Base-by-base conservation (phyloP, 2,329 filamentous ascomycete species). In the Arachnomyces sp. region DNA sequence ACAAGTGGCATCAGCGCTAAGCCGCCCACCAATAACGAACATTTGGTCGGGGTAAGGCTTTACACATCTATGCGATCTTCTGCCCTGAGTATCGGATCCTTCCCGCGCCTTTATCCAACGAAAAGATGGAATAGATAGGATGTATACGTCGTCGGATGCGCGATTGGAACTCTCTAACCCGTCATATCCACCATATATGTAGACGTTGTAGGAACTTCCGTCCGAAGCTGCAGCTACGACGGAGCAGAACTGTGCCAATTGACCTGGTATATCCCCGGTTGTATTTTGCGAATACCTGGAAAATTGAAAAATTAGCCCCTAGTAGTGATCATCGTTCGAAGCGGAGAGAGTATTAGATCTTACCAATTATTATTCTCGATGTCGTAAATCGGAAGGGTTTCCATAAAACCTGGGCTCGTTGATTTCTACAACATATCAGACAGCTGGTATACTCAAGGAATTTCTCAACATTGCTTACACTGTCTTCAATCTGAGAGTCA, bases 31-130 rank as follows among this genome's bases (percentile, higher is more conserved):
- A 15, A 66, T 39, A 12, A 64, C 57, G 28, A 66, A 49, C 62
- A 67, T 65, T 43, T 65, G 54, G 16, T 73, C 66, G 0, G 80
- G 79, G 53, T 76, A 63, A 1, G 56, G 46, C 38, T 54, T 57
- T 16, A 60, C 44, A 41, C 62, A 65, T 25, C 51, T 49, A 43
- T 65, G 56, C 2, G 51, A 50, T 13, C 50, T 51, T 28, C 58
- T 52, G 13, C 55, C 57, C 34, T 51, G 46, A 15, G 36, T 13
- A 8, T 12, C 15, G 12, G 37, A 40, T 3, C 56, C 53, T 6
- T 45, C 40, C 33, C 48, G 46, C 2, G 40, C 54, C 29, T 56
- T 58, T 31, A 56, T 45, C 59, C 59, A 62, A 14, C 40, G 50
- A 32, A 62, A 62, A 3, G 58, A 58, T 18, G 59, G 58, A 3